Evolutionary conservation across 192 early-diverging fungal genomes (phyloP), one percentile per base, ranked within the genome.

Genomic region (Coemansia sp.): DNA sequence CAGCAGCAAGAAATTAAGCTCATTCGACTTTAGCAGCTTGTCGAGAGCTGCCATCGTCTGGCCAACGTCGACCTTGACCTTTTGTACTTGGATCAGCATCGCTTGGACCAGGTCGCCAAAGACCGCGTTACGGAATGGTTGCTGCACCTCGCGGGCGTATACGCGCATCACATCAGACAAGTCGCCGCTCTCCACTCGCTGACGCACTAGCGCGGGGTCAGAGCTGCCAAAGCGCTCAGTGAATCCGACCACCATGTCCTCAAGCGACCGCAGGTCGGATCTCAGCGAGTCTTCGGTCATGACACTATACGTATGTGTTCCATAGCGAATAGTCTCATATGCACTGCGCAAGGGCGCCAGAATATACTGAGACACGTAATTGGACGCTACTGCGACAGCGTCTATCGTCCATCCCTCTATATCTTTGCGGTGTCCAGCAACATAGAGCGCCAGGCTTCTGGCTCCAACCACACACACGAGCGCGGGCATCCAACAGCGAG

Each of bases 1-100:
- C 60, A 98, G 71, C 62, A 98, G 90, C 10, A 93, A 89, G 87
- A 98, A 98, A 64, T 98, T 98, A 64, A 98, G 89, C 71, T 98
- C 96, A 75, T 98, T 98, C 0, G 96, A 89, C 64, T 91, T 90
- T 57, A 98, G 87, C 23, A 98, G 87, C 69, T 96, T 95, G 75
- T 98, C 95, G 23, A 98, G 72, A 0, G 96, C 95, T 0, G 92
- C 84, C 91, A 98, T 96, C 16, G 95, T 93, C 7, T 95, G 78
- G 39, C 94, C 94, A 32, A 94, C 87, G 75, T 98, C 96, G 0
- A 98, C 95, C 75, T 98, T 98, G 7, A 93, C 91, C 75, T 98
- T 98, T 82, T 98, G 96, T 6, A 98, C 77, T 69, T 94, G 91
- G 38, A 94, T 93, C 46, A 92, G 79, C 21, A 93, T 79, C 5